Evolutionary conservation across 2,329 filamentous ascomycete genomes (phyloP), one percentile per base, ranked within the genome.

Genomic region (Scolecobasidium constrictum): DNA sequence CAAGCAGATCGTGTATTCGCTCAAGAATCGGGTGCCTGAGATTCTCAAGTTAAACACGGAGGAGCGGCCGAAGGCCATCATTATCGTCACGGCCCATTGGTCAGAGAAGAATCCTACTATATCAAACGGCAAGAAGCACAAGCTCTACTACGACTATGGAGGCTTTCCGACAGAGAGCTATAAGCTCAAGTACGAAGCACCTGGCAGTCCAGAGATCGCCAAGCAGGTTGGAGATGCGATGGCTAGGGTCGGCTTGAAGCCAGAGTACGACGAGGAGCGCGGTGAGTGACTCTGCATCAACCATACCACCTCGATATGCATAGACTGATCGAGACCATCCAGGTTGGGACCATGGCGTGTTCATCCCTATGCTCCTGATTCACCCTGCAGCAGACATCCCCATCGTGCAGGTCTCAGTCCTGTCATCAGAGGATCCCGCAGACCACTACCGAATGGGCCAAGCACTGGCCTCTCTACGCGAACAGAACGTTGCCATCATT

Each of bases 281-380:
- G 40, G 42, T 44, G 6, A 3, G 15, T 44, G 4, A 23, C n/a
- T 21, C 11, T 39, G 7, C 18, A 22, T 21, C 9, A 4, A 23
- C 16, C 16, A 3, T 20, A 12, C 2, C 37, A 15, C 19, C 9
- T 21, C 18, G 11, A n/a, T 20, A 9, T 23, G 13, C 19, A 15
- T 22, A 12, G 17, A 23, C 9, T 12, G 11, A 23, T 3, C 18
- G 3, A n/a, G 3, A 7, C 34, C 7, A 21, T 40, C 18, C 33
- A 59, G 64, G 68, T 45, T 78, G 74, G 74, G 74, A 78, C 52
- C 75, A 78, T 52, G 75, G 74, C 59, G 72, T 78, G 45, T 78
- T 77, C 54, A 57, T 78, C 19, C 74, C 74, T 5, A 62, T 78
- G 58, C 62, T 68, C 36, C 69, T 78, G 35, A 67, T 73, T 50